These are phyloP conservation scores for Scytalidium lignicola DNA, from an alignment of 2,329 filamentous ascomycete species.

Conservation along the genomic window DNA sequence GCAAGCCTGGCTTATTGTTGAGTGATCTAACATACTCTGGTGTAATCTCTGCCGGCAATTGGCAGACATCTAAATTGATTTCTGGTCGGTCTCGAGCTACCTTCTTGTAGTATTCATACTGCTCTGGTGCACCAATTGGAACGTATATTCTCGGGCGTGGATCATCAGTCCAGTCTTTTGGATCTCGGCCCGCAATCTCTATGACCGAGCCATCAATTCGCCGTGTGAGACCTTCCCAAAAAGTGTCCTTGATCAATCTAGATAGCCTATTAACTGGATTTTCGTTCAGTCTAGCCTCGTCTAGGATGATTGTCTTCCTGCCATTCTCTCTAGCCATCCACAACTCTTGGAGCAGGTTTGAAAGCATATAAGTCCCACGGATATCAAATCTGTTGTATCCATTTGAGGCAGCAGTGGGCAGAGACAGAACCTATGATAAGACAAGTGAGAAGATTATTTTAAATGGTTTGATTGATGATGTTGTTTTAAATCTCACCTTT, in stretches of 20 bases:
- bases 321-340: constrained; percentile 88
- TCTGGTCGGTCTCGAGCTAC: constrained; percentile 76
- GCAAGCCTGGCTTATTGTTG: constrained; percentile 80
- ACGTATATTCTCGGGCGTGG: constrained; percentile 90
- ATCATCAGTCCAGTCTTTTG: constrained; percentile 92
- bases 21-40: constrained; percentile 76
- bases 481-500: constrained; percentile 54
- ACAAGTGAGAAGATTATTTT: not conserved
- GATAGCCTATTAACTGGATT: constrained; percentile 88
- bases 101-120: constrained; percentile 81
- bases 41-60: constrained; percentile 72
- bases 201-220: constrained; percentile 86
- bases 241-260: constrained; percentile 80
- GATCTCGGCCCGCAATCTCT: constrained; percentile 78
- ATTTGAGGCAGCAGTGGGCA: constrained; percentile 80
- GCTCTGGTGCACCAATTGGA: constrained; percentile 76
- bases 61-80: constrained; percentile 79
- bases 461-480: too few relatives aligned
- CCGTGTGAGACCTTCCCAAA: constrained; percentile 88
- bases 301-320: constrained; percentile 82
- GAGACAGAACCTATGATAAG: constrained; percentile 59
- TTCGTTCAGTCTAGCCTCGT: constrained; percentile 87
- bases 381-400: constrained; percentile 86
- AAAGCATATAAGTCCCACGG: constrained; percentile 94
- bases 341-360: constrained; percentile 91